phyloP scores from a whole-genome alignment of 495 filamentous ascomycete species.

The Penicillium longicatenatum region DNA sequence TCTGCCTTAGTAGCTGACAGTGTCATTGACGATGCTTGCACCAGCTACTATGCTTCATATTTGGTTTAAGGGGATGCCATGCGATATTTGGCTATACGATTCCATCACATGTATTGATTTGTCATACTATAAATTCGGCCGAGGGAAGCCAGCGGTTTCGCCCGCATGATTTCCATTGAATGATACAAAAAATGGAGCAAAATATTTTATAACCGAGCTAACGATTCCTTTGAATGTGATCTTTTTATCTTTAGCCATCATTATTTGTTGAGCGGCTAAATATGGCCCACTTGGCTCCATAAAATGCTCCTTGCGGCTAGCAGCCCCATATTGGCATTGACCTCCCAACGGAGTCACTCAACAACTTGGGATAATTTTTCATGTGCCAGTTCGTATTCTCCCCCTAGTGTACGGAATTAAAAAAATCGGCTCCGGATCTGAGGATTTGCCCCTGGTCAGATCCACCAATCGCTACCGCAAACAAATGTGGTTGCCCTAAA shows the following conservation, averaged over 20 bases:
- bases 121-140: not conserved
- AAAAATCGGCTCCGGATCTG: not conserved
- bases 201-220: too few species aligned
- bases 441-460: not conserved
- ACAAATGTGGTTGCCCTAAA: not conserved
- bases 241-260: not conserved
- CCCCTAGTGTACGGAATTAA: not conserved
- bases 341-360: not conserved
- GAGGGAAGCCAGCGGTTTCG: not conserved
- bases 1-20: not conserved
- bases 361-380: slow-evolving; percentile 1
- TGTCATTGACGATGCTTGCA: slow-evolving; percentile 2
- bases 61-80: not conserved
- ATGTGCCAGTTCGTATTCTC: not conserved
- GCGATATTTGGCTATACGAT: not conserved
- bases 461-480: not conserved
- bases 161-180: not conserved
- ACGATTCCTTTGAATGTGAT: not conserved
- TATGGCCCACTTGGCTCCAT: not conserved
- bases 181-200: not conserved
- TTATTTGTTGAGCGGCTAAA: slow-evolving; percentile 1
- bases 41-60: not conserved
- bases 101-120: not conserved
- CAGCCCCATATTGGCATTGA: slow-evolving; percentile 2
- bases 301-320: slow-evolving; percentile 1